These are phyloP conservation scores for Phoma sp. DNA, from an alignment of 2,329 filamentous ascomycete species.

Conservation along the genomic window DNA sequence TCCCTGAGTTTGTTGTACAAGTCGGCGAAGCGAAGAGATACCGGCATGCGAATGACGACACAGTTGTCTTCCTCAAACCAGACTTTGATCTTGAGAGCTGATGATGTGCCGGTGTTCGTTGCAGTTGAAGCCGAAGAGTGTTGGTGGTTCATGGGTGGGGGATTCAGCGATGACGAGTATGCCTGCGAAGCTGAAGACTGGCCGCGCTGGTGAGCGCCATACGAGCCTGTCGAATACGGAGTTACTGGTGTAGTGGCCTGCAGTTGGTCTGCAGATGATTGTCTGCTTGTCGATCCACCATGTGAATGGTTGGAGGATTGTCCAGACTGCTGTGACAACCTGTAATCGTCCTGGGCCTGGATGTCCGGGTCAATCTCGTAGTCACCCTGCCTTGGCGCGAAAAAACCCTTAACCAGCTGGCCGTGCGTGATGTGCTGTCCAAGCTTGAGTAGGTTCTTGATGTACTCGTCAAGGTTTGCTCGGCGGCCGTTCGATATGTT, in stretches of 20 bases:
- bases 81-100: slow-evolving; percentile 84
- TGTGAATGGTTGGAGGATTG: slow-evolving; percentile 48
- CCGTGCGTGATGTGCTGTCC: slow-evolving; percentile 84
- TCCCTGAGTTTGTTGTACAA: slow-evolving; percentile 86
- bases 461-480: slow-evolving; percentile 92
- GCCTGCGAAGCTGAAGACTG: slow-evolving; percentile 44
- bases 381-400: slow-evolving; percentile 86
- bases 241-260: slow-evolving; percentile 46
- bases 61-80: slow-evolving; percentile 86
- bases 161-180: slow-evolving; percentile 38
- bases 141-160: slow-evolving; percentile 48
- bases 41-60: slow-evolving; percentile 87
- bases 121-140: slow-evolving; percentile 42
- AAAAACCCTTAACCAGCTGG: slow-evolving; percentile 86
- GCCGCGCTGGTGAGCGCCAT: slow-evolving; percentile 53
- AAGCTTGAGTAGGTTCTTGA: slow-evolving; percentile 86
- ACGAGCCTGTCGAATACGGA: slow-evolving; percentile 44
- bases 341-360: slow-evolving; percentile 70
- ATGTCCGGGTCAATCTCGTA: slow-evolving; percentile 84
- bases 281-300: slow-evolving; percentile 41
- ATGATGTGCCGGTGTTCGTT: slow-evolving; percentile 35
- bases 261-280: slow-evolving; percentile 49
- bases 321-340: slow-evolving; percentile 67
- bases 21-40: slow-evolving; percentile 77
- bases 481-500: slow-evolving; percentile 92